Evolutionary conservation across 257 asterid species (phyloP), one percentile per base, ranked within the genome.

Genomic region (Striga asiatica): DNA sequence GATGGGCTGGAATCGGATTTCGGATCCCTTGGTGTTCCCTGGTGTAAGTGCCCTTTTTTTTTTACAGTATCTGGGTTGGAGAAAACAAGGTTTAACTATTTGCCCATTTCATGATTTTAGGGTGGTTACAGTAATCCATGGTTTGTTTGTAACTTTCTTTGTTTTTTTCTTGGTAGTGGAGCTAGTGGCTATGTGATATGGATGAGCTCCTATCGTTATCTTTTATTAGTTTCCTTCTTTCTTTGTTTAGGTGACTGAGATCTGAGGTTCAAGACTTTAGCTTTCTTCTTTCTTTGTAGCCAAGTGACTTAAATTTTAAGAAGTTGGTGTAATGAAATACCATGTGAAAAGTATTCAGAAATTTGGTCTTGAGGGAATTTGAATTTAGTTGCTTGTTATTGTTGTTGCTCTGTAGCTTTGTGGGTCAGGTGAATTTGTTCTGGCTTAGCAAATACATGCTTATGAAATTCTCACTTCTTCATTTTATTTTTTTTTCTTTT

Each of bases 11-110:
- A 82, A 41, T 78, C 99, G 14, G 97, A 92, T 69, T 92, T 88
- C 59, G 97, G 93, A 72, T 79, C 88, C 69, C 95, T 92, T 27
- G 99, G 99, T 25, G 97, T 92, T 68, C 97, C 97, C 72, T 92
- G 94, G 93, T 92, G 99, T 92, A 82, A 76, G 95, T 61, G 25
- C 53, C 47, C 47, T 5, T 16, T 25, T 18, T 42, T 18, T 17
- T 43, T 46, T 46, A n/a, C n/a, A n/a, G n/a, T n/a, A n/a, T n/a
- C n/a, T n/a, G n/a, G n/a, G n/a, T n/a, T n/a, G n/a, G n/a, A n/a
- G n/a, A n/a, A n/a, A n/a, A n/a, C n/a, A n/a, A n/a, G n/a, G n/a
- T n/a, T n/a, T n/a, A n/a, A n/a, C n/a, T n/a, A n/a, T n/a, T n/a
- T n/a, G n/a, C n/a, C n/a, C n/a, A n/a, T n/a, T n/a, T n/a, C n/a